Evolutionary conservation across 1,139 yeast genomes (phyloP), one percentile per base, ranked within the genome.

Genomic region (Barnettozyma hawaiiensis): DNA sequence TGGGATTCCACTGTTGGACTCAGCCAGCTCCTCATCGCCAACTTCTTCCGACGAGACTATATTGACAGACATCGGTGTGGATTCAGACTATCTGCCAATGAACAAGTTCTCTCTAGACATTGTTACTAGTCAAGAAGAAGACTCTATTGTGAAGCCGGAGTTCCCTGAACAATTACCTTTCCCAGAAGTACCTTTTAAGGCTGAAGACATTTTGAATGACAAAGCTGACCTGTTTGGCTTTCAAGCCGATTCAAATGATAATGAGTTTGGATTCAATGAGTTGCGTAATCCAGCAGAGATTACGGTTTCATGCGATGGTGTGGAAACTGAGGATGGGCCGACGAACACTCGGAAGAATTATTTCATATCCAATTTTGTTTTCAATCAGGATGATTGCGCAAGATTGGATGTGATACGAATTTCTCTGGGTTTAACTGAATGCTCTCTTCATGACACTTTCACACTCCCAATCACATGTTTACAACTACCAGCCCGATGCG

Each of bases 241-340:
- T 41, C 54, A 47, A 37, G 48, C 45, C 8, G 44, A 40, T 29
- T 28, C 53, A 44, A 39, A 37, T 44, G 60, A 55, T 50, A 49
- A 49, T 41, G 51, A 49, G 35, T 54, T 53, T 51, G 65, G 52
- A 45, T 59, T 62, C 54, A 66, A 61, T 56, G 64, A 62, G 63
- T 63, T 64, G 68, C 67, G 69, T 62, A 63, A 64, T 64, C 68
- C 69, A 64, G 69, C 62, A 58, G 69, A 52, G 68, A 62, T 64
- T 62, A 60, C 64, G 47, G 49, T 41, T 47, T 16, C 40, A 27
- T 7, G 23, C 16, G 35, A 23, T 6, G 7, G 16, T n/a, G n/a
- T 26, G 29, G 9, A n/a, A 9, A 26, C 14, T 16, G 34, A 14
- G 10, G 20, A 19, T 22, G 32, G 24, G 15, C 23, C n/a, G n/a